Evolutionary conservation across 2,329 filamentous ascomycete genomes (phyloP).

Genomic region (Talaromyces verruculosus): DNA sequence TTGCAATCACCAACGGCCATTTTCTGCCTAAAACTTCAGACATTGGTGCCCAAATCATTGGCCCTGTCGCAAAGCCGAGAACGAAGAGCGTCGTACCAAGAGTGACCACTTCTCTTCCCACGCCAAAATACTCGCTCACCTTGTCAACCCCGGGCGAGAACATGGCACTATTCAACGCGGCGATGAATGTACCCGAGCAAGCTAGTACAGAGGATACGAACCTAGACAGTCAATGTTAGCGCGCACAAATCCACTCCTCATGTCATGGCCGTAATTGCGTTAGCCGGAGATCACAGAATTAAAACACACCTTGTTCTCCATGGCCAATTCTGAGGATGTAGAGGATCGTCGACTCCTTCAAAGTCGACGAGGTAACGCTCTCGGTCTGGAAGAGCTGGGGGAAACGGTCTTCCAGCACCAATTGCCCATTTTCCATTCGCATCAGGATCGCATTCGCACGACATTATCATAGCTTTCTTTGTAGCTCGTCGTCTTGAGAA

Average conservation of each 20-base stretch:
- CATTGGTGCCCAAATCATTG: slow-evolving; percentile 62
- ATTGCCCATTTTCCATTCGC: neutral
- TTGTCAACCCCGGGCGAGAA: slow-evolving; percentile 64
- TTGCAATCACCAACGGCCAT: slow-evolving; percentile 49
- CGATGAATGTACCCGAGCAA: slow-evolving; percentile 51
- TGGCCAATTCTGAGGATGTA: slow-evolving; percentile 55
- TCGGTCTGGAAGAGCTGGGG: slow-evolving; percentile 48
- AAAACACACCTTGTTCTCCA: slow-evolving; percentile 44
- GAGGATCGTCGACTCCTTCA: slow-evolving; percentile 51
- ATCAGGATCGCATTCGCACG: neutral
- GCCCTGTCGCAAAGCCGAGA: slow-evolving; percentile 59
- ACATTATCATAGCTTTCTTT: neutral
- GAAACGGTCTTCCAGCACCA: slow-evolving; percentile 44
- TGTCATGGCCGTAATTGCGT: neutral
- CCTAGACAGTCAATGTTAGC: neutral
- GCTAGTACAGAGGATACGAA: slow-evolving; percentile 30
- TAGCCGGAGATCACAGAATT: neutral
- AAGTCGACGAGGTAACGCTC: slow-evolving; percentile 58
- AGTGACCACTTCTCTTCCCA: slow-evolving; percentile 46
- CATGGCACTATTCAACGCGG: slow-evolving; percentile 51
- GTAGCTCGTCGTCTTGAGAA: neutral
- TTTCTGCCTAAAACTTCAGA: slow-evolving; percentile 62
- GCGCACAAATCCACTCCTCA: neutral
- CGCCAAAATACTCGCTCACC: slow-evolving; percentile 53
- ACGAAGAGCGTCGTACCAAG: slow-evolving; percentile 53